Percentiles rank a stretch among this genome's conserved stretches.
Evolutionary conservation across 1,284 basidiomycete genomes (phyloP).

Genomic region (Trametes versicolor): DNA sequence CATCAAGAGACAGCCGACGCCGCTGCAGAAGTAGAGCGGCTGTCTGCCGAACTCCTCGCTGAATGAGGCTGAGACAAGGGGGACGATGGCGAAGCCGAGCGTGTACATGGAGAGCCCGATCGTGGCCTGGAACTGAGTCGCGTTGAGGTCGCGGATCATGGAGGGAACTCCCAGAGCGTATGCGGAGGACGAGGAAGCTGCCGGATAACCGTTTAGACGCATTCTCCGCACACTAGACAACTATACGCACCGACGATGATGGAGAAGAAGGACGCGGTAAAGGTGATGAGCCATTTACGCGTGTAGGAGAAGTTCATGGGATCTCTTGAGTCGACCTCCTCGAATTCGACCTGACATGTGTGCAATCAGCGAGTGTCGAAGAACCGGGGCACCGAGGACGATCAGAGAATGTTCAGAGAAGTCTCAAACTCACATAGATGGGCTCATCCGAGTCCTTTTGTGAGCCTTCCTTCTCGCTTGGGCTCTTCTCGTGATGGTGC

Average conservation of each 20-base stretch:
- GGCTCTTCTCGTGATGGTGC: conserved; percentile 30
- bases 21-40: conserved; percentile 71
- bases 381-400: not conserved
- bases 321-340: conserved; percentile 56
- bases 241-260: conserved; percentile 55
- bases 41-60: conserved; percentile 83
- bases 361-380: not conserved
- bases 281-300: conserved; percentile 63
- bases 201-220: not conserved
- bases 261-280: conserved; percentile 66
- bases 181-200: conserved; percentile 62
- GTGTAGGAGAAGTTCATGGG: conserved; percentile 57
- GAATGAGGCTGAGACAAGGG: conserved; percentile 77
- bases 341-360: conserved; percentile 62
- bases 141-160: conserved; percentile 73
- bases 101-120: conserved; percentile 69
- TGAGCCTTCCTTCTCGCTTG: conserved; percentile 23
- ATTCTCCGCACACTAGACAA: not conserved
- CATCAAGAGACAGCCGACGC: conserved; percentile 65
- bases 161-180: conserved; percentile 68
- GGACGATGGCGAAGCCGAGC: conserved; percentile 76
- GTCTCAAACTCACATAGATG: conserved; percentile 26
- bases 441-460: conserved; percentile 24
- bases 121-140: conserved; percentile 66
- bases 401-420: not conserved